Evolutionary conservation across 1,284 basidiomycete species (phyloP), one percentile per base, ranked within the genome.

Genomic region (Naganishia liquefaciens): DNA sequence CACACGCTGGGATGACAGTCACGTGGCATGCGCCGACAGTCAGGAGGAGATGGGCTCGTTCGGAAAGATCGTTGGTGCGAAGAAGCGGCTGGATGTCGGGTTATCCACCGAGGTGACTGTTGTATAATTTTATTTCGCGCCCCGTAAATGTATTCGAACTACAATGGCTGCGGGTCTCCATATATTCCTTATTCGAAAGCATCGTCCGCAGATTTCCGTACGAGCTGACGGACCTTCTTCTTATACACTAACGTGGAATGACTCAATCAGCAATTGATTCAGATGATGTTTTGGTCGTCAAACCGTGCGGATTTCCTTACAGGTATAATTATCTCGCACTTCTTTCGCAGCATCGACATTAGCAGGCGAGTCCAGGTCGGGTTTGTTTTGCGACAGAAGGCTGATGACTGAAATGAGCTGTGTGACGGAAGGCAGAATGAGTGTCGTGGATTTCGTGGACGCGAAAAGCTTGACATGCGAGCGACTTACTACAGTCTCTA

Each of bases 281-380:
- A 57, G 23, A 13, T 17, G 43, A 33, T n/a, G 49, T 54, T 25
- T 49, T 39, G 37, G 3, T n/a, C 42, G 3, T 37, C 13, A 23
- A 47, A n/a, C n/a, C n/a, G n/a, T n/a, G n/a, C 17, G 40, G 51
- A 0, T 21, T 15, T 19, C 76, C 85, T 54, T 74, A 89, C 89
- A 82, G 49, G 83, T 80, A 44, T 85, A 81, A 74, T 93, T 86
- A 52, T 85, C 88, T 70, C 92, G 84, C 25, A 93, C 86, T 77
- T 95, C 87, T 75, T 93, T 93, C 21, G 93, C 93, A 0, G 96
- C 95, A 74, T 99, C 94, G 27, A 99, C 90, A 74, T 99, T 99
- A 1, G 95, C 95, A 2, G 95, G 95, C 69, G 93, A 97, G 78
- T 95, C 93, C 66, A 88, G 84, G 80, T 95, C 94, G 37, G 95